Evolutionary conservation across 2,329 filamentous ascomycete species (phyloP).

Genomic region (Alternaria ventricosa): DNA sequence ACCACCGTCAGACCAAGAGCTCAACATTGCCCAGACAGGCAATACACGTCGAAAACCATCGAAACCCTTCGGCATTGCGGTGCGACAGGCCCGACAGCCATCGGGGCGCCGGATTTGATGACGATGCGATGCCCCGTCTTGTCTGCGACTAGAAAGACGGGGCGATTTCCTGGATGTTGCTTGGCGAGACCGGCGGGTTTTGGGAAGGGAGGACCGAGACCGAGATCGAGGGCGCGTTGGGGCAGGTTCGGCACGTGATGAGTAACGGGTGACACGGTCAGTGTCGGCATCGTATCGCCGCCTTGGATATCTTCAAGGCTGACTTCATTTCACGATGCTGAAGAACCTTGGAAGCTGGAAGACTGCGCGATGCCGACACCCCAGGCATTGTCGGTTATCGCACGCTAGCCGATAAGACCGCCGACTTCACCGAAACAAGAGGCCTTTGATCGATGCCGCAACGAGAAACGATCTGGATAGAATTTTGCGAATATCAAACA

Average conservation of each 20-base stretch:
- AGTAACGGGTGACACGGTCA: neutral
- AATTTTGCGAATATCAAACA: neutral
- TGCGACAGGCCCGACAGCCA: conserved; percentile 5
- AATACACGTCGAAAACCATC: neutral
- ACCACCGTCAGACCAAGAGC: neutral
- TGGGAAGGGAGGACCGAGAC: neutral
- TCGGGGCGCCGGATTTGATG: neutral
- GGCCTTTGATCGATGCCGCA: neutral
- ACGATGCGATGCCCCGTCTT: neutral
- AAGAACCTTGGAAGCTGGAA: neutral
- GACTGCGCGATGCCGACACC: neutral
- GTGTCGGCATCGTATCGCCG: neutral
- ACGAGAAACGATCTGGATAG: neutral
- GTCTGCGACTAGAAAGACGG: neutral
- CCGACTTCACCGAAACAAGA: neutral
- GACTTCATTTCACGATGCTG: neutral
- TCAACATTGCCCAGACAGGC: conserved; percentile 1
- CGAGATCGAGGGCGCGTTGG: neutral
- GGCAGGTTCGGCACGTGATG: neutral
- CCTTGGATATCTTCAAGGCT: neutral
- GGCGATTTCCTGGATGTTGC: neutral
- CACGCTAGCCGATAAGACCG: neutral
- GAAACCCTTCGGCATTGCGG: conserved; percentile 4
- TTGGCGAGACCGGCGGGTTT: neutral
- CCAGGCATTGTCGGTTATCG: neutral